Base-by-base conservation (phyloP, 768 basidiomycete genomes). In the Mycena chlorophos region DNA sequence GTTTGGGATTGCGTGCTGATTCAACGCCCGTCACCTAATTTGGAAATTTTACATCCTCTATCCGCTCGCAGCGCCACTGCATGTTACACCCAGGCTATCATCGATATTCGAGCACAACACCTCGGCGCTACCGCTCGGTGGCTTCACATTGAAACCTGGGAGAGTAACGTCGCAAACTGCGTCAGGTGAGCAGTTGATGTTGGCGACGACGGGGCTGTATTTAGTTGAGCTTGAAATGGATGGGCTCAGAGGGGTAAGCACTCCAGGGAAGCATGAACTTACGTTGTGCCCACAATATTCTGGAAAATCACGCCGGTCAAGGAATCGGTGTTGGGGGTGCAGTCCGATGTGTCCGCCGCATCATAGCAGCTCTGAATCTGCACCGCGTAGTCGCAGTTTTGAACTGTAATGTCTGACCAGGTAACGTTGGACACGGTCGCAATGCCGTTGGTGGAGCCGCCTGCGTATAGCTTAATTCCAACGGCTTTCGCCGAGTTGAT, bases 321-420 rank as follows among this genome's bases (percentile, higher is more conserved):
- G 23, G 45, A 62, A 29, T 67, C 65, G 6, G 60, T 63, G 31
- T 65, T 67, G 8, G 70, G 31, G 20, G 63, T 54, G 23, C 70
- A 70, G 34, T 23, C 55, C 25, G 60, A 13, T 19, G 66, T 64
- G 31, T 55, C 50, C 1, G 65, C 62, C 12, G 69, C 61, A 1
- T 56, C 60, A 54, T 71, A 71, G 49, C 69, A 71, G 42, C 61
- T 64, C 59, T 71, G 70, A 20, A 71, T 71, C 46, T 71, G 68
- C 0, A 68, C 65, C 2, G 70, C 70, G 29, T 71, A 71, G 57
- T 70, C 70, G 56, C 68, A 70, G 42, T 67, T 69, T 29, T 69
- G 49, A 22, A 71, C 66, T 0, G 60, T 65, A 34, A 71, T 65
- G 43, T 64, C 65, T 20, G 54, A 52, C 58, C 64, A 71, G 10